phyloP scores from a whole-genome alignment of 164 flowering plant genomes.

The Tinospora cordifolia region DNA sequence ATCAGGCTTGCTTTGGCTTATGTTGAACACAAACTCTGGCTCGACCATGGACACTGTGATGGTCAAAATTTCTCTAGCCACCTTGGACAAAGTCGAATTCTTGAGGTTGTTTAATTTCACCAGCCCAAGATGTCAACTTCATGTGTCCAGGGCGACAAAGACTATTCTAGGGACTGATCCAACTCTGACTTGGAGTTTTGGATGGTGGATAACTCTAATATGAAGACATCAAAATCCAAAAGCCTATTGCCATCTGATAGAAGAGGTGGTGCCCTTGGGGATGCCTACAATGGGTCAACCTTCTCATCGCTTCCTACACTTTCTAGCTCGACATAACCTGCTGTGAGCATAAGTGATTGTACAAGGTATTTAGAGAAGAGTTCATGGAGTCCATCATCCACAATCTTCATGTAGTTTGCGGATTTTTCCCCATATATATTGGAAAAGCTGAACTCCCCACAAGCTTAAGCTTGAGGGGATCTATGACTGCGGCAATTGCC shows the following conservation, averaged over 20 bases:
- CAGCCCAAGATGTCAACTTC: slow-evolving; percentile 66
- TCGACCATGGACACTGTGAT: slow-evolving; percentile 47
- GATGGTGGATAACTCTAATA: slow-evolving; percentile 36
- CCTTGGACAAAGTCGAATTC: slow-evolving; percentile 55
- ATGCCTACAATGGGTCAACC: slow-evolving; percentile 17
- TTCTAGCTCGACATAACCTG: slow-evolving; percentile 28
- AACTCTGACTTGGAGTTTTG: slow-evolving; percentile 59
- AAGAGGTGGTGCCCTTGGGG: slow-evolving; percentile 23
- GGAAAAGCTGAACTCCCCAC: slow-evolving; percentile 60
- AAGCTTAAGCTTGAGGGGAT: slow-evolving; percentile 80
- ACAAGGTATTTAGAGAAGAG: slow-evolving; percentile 54
- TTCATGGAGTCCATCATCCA: slow-evolving; percentile 62
- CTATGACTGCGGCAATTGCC: slow-evolving; percentile 73
- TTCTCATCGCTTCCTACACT: not conserved
- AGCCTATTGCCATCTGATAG: slow-evolving; percentile 32
- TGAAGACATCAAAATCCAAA: slow-evolving; percentile 54
- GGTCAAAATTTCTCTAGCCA: slow-evolving; percentile 65
- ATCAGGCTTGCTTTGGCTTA: slow-evolving; percentile 35
- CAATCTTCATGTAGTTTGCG: slow-evolving; percentile 32
- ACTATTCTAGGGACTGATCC: slow-evolving; percentile 69
- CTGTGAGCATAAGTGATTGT: slow-evolving; percentile 24
- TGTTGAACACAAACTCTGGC: slow-evolving; percentile 54
- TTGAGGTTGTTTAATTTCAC: slow-evolving; percentile 51
- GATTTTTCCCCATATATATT: slow-evolving; percentile 64
- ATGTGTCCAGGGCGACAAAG: slow-evolving; percentile 39